Evolutionary conservation across 2,329 filamentous ascomycete genomes (phyloP).

Genomic region (Penicillium sp.): DNA sequence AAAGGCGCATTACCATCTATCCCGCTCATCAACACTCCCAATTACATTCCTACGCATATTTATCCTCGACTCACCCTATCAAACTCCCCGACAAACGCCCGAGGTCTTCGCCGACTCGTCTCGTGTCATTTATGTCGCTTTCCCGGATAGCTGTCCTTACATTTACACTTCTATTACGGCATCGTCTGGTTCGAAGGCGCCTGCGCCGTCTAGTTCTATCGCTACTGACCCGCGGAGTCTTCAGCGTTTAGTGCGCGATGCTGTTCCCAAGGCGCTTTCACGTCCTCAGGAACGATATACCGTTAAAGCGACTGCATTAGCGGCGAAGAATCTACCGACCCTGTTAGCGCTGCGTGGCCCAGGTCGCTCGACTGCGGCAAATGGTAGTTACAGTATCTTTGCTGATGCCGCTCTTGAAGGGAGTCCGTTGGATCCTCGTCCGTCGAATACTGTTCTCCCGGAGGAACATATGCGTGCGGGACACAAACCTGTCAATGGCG

Average conservation of each 20-base stretch:
- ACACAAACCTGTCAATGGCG: neutral
- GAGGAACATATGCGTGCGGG: constrained; percentile 29
- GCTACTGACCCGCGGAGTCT: constrained; percentile 62
- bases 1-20: constrained; percentile 81
- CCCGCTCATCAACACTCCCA: constrained; percentile 64
- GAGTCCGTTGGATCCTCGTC: constrained; percentile 51
- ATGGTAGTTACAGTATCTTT: constrained; percentile 79
- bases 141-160: constrained; percentile 76
- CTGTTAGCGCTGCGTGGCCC: constrained; percentile 69
- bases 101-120: constrained; percentile 58
- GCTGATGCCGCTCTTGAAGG: constrained; percentile 60
- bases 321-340: constrained; percentile 69
- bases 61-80: constrained; percentile 78
- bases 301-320: constrained; percentile 66
- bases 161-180: constrained; percentile 63
- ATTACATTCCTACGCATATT: constrained; percentile 76
- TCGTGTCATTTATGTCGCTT: constrained; percentile 75
- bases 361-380: constrained; percentile 68
- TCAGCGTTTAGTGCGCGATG: constrained; percentile 70
- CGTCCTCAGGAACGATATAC: constrained; percentile 70
- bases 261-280: constrained; percentile 80
- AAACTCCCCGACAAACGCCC: constrained; percentile 46
- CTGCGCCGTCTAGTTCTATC: constrained; percentile 29
- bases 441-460: constrained; percentile 34
- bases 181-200: constrained; percentile 40